Base-by-base conservation (phyloP, 1,284 basidiomycete genomes). In the Phellopilus nigrolimitatus region DNA sequence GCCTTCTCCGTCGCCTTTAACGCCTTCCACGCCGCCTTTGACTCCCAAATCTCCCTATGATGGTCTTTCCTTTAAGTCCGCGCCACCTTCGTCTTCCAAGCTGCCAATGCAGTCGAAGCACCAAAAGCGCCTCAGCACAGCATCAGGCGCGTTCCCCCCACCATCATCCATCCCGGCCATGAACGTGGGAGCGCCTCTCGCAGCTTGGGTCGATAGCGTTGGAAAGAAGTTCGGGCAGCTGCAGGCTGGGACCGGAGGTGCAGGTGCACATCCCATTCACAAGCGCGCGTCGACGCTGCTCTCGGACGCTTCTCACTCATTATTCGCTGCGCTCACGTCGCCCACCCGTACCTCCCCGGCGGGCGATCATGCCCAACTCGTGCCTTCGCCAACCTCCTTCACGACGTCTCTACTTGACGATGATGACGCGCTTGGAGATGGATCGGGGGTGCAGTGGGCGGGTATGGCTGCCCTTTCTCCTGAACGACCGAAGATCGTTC, bases 231-330 rank as follows among this genome's bases (percentile, higher is more conserved):
- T 80, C 66, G 79, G 74, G 46, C 79, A 79, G 56, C 60, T 85
- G 25, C 79, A 79, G 28, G 24, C 56, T 84, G 84, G 25, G 74
- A 85, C 60, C 68, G 76, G 36, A 4, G 27, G 43, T 13, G 25
- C 25, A 17, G 31, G 28, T 17, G 25, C 34, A 19, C 28, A 22
- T 69, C 59, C 36, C 13, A 24, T 53, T 43, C 79, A 79, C 55
- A 85, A 84, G 64, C 79, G 83, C 22, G 84, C 84, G 0, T 84
- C 84, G 0, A 59, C 76, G 1, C 70, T 87, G 31, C 61, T 88
- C 47, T 76, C 79, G 0, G 84, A 86, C 60, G 76, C 87, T 31
- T 82, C 80, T 2, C 72, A 73, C 54, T 73, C 76, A 22, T 68
- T 85, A 28, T 73, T 73, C 6, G 72, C 75, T 4, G 81, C 75